A percentile compares a stretch with the other conserved stretches of the same genome.
Evolutionary conservation across 257 asterid species (phyloP).

Genomic region (Nicotiana attenuata): DNA sequence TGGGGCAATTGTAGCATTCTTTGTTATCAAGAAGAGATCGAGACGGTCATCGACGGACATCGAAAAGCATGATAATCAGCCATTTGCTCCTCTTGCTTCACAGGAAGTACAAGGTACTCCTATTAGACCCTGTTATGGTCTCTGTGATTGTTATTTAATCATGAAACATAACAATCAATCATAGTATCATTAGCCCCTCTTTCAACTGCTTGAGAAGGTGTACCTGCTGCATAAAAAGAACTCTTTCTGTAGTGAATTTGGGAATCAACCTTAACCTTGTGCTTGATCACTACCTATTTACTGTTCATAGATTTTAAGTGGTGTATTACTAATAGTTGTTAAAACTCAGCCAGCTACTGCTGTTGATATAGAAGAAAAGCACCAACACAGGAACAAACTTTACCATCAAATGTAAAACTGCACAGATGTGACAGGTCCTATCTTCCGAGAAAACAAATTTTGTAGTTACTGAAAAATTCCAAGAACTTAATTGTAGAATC

Average conservation of each 20-base stretch:
- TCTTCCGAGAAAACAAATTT: background rate
- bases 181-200: background rate
- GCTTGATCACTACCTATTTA: background rate
- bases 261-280: background rate
- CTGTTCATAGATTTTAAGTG: background rate
- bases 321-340: background rate
- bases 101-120: conserved; percentile 56
- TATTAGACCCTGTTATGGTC: background rate
- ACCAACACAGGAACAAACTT: background rate
- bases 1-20: conserved; percentile 57
- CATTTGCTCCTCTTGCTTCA: conserved; percentile 63
- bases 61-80: conserved; percentile 64
- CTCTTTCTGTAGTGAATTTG: background rate
- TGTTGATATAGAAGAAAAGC: background rate
- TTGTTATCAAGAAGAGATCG: conserved; percentile 49
- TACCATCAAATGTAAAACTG: background rate
- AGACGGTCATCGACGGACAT: conserved; percentile 50
- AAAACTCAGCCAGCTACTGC: background rate
- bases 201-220: background rate
- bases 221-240: background rate
- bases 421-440: background rate
- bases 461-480: background rate
- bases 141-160: background rate
- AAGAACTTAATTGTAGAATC: background rate
- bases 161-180: background rate